Percentiles rank a stretch among this genome's conserved stretches.
phyloP scores from a whole-genome alignment of 108 stramenopile genomes.

The Epipyxis sp. region DNA sequence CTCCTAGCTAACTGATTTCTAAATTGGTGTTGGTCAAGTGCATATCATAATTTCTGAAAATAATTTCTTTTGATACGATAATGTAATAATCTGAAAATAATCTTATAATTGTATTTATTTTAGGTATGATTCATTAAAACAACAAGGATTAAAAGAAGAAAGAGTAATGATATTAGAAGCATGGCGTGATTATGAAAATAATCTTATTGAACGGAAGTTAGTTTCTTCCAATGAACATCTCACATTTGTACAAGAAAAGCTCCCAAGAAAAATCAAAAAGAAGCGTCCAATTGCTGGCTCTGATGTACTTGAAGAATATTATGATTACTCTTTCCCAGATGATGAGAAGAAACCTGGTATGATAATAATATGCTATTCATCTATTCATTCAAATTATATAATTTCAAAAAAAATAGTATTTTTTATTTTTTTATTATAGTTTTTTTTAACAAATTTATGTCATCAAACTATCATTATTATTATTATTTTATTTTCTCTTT shows the following conservation, averaged over 20 bases:
- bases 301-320: slow-evolving; percentile 83
- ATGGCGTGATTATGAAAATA: slow-evolving; percentile 87
- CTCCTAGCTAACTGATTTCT: too few relatives aligned
- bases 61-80: too few relatives aligned
- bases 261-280: slow-evolving; percentile 73
- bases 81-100: too few relatives aligned
- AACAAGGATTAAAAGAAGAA: slow-evolving; percentile 32
- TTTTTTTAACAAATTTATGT: not conserved
- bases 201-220: slow-evolving; percentile 28
- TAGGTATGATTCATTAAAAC: slow-evolving; percentile 61
- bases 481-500: not conserved
- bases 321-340: slow-evolving; percentile 96
- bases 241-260: slow-evolving; percentile 75
- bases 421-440: not conserved
- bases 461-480: not conserved
- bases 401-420: too few relatives aligned
- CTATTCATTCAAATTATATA: too few relatives aligned
- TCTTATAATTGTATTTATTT: slow-evolving; percentile 23
- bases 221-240: slow-evolving; percentile 56
- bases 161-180: slow-evolving; percentile 88
- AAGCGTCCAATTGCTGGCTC: slow-evolving; percentile 70
- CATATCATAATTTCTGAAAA: not conserved
- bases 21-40: too few relatives aligned
- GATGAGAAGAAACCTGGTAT: slow-evolving; percentile 67
- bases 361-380: too few relatives aligned